Evolutionary conservation across 1,284 basidiomycete species (phyloP), one percentile per base, ranked within the genome.

Genomic region (Chiua sp.): DNA sequence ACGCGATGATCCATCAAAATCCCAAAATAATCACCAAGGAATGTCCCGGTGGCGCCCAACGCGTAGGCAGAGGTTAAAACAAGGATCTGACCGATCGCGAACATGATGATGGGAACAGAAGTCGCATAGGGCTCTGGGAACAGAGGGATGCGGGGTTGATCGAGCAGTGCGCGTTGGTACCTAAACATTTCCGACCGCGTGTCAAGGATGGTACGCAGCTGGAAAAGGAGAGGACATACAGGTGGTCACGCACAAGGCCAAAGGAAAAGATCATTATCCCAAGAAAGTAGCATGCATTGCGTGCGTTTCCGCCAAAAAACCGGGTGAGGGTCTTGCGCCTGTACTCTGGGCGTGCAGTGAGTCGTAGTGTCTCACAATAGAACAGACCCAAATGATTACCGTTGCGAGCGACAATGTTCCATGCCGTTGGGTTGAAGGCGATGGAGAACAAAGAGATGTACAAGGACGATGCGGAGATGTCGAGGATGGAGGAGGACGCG

Each of bases 11-110:
- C 89, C 95, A 98, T 98, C 57, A 98, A 81, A 68, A 98, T 98
- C n/a, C 97, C 97, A 77, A 98, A 99, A 79, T 98, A 98, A 79
- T 98, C 97, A 7, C 97, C 96, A 50, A 98, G 85, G 81, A 95
- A 96, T 3, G 94, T 96, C 59, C 96, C 96, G 11, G 96, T 98
- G 64, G 98, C 81, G 20, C 97, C 97, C 18, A 99, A 80, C 1
- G 92, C 91, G 85, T 88, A 98, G 46, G 96, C 98, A 42, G 93
- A 96, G 23, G 90, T 90, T 53, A 97, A 63, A 56, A 98, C 96
- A 63, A 97, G 87, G 22, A 85, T 79, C 72, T 95, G 93, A 30
- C 95, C 95, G 15, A 84, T 51, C 54, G 78, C 74, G 72, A 98
- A 93, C 51, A 96, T 80, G 22, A 71, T 74, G 11, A 80, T 79